These are phyloP conservation scores for Casuarina cunninghamiana DNA, from an alignment of 306 rosid genomes.

Conservation along the genomic window DNA sequence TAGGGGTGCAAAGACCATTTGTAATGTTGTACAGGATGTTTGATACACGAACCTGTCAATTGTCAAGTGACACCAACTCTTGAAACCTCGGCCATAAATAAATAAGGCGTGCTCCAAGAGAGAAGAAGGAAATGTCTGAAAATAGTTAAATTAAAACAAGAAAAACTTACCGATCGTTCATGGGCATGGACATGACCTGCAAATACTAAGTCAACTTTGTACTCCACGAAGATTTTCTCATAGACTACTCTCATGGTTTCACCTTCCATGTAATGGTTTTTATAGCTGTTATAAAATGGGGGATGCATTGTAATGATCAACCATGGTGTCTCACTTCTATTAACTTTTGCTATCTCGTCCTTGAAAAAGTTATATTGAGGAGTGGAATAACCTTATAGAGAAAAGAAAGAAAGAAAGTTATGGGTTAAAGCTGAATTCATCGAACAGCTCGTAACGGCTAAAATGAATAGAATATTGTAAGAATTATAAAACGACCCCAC, in stretches of 20 bases:
- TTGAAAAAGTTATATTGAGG: conserved; percentile 77
- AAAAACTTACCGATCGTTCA: conserved; percentile 72
- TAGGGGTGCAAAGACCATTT: conserved; percentile 69
- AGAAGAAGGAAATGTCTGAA: too few relatives aligned
- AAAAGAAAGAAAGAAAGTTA: not conserved
- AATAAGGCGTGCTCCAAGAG: too few relatives aligned
- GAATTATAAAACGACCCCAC: too few relatives aligned
- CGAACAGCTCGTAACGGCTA: too few relatives aligned
- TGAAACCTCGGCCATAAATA: too few relatives aligned
- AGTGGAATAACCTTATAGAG: conserved; percentile 54
- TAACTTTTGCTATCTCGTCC: conserved; percentile 59
- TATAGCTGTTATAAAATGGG: conserved; percentile 71
- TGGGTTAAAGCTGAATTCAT: too few relatives aligned
- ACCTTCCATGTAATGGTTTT: conserved; percentile 38
- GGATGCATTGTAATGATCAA: conserved; percentile 74
- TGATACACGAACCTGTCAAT: conserved; percentile 39
- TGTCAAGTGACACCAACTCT: too few relatives aligned
- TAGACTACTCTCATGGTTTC: too few relatives aligned
- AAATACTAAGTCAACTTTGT: conserved; percentile 81
- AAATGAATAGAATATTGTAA: too few relatives aligned
- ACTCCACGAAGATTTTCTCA: not conserved
- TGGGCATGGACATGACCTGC: conserved; percentile 96
- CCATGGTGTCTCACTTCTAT: conserved; percentile 87
- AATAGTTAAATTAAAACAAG: not conserved
- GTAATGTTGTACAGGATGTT: conserved; percentile 48